A percentile compares a stretch with the other conserved stretches of the same genome.
Evolutionary conservation across 2,329 filamentous ascomycete species (phyloP).

Genomic region (Aspergillus nomiae): DNA sequence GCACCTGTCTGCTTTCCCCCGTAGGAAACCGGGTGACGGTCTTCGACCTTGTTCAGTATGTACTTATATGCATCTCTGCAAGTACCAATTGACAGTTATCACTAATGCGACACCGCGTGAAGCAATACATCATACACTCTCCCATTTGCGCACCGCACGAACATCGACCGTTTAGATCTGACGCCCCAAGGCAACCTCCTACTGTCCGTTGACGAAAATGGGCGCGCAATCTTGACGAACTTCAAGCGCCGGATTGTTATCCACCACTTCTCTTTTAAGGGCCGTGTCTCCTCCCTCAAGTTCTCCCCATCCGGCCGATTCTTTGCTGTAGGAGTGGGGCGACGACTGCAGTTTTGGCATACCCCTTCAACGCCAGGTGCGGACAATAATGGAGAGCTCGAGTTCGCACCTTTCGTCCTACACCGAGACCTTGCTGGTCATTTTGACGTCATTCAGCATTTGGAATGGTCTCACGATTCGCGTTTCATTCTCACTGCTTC

Average conservation of each 20-base stretch:
- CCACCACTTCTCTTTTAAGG: constrained; percentile 94
- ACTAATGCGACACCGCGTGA: constrained; percentile 10
- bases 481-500: constrained; percentile 91
- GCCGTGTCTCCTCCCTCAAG: constrained; percentile 76
- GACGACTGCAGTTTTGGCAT: constrained; percentile 92
- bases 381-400: constrained; percentile 76
- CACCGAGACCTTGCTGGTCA: constrained; percentile 86
- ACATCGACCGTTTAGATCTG: constrained; percentile 84
- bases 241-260: constrained; percentile 81
- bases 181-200: constrained; percentile 89
- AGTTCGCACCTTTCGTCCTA: constrained; percentile 92
- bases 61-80: background rate
- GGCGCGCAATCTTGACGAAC: constrained; percentile 89
- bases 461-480: constrained; percentile 96
- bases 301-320: constrained; percentile 90
- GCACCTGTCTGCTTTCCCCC: constrained; percentile 90
- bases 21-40: constrained; percentile 95
- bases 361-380: constrained; percentile 87
- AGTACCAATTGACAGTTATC: background rate
- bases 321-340: constrained; percentile 85
- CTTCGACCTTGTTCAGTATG: constrained; percentile 92
- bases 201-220: constrained; percentile 91
- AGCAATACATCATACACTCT: constrained; percentile 57
- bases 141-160: constrained; percentile 81
- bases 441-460: constrained; percentile 80